Conservation (phyloP, 257 asterid species). For the Solanum sparsipilum region DNA sequence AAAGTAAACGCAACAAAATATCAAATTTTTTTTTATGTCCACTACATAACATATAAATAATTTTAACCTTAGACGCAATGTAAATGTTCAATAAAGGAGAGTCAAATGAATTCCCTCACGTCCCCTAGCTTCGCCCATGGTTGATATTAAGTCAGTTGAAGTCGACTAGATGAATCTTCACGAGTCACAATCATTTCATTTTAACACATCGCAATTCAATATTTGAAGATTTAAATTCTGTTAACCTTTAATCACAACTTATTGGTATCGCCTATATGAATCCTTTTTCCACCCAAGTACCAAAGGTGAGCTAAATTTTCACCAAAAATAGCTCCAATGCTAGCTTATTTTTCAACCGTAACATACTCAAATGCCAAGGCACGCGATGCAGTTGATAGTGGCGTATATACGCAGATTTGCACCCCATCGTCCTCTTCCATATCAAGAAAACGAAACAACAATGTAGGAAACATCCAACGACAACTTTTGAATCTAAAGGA, state of each 20-base stretch:
- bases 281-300: neutral
- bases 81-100: neutral
- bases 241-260: neutral
- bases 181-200: neutral
- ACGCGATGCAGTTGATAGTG: neutral
- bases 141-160: neutral
- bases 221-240: neutral
- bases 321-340: neutral
- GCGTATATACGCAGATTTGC: neutral
- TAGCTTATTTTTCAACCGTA: neutral
- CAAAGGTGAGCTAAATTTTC: neutral
- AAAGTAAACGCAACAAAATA: neutral
- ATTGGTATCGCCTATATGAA: neutral
- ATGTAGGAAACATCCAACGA: neutral
- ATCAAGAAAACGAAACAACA: neutral
- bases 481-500: neutral
- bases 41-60: neutral
- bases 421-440: neutral
- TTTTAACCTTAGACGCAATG: neutral
- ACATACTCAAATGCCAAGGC: neutral
- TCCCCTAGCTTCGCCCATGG: neutral
- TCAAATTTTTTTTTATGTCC: accelerated
- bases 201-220: neutral
- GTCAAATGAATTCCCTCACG: neutral
- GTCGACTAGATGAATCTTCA: neutral